Conservation (phyloP, 768 basidiomycete species). For the Suillus subluteus region DNA sequence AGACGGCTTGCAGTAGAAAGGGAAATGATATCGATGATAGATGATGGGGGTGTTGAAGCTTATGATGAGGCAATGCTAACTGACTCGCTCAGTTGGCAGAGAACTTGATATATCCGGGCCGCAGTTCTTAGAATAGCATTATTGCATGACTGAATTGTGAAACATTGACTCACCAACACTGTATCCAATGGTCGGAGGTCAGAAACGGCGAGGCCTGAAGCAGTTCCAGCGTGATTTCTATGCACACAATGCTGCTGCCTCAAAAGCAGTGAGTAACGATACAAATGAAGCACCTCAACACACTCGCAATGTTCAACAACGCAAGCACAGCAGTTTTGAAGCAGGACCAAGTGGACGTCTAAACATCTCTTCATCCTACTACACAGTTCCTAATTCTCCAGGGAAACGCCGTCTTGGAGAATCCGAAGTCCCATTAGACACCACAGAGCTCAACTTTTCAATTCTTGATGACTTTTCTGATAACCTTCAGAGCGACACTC, state of each 20-base stretch:
- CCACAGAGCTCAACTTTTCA: background rate
- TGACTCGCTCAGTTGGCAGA: background rate
- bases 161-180: no score
- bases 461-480: background rate
- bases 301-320: background rate
- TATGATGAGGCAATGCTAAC: background rate
- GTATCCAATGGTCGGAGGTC: background rate
- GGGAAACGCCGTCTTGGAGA: background rate
- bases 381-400: background rate
- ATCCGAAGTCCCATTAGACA: background rate
- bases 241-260: background rate
- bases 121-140: background rate
- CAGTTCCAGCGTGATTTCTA: background rate
- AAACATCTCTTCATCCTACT: background rate
- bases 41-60: background rate
- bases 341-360: background rate
- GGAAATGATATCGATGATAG: background rate
- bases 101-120: background rate
- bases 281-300: background rate
- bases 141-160: no score
- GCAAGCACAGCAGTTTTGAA: background rate
- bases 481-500: background rate
- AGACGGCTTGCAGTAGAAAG: background rate
- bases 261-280: background rate
- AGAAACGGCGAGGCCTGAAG: background rate